These are phyloP conservation scores for Penicillium paxilli DNA, from an alignment of 495 filamentous ascomycete genomes.

Conservation along the genomic window DNA sequence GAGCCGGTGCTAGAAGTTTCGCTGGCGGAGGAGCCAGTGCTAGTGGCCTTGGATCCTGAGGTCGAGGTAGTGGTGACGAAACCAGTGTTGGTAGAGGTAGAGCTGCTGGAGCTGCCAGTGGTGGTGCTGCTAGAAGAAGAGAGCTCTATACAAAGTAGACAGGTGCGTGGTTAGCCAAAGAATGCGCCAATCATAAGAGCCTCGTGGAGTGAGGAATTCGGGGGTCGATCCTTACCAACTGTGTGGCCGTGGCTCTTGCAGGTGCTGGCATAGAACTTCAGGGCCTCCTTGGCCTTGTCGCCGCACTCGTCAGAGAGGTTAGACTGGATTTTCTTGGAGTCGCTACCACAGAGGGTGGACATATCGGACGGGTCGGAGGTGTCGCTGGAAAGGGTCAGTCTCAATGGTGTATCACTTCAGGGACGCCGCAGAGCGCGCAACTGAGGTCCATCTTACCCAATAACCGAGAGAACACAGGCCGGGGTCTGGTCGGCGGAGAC, in stretches of 20 bases:
- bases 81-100: slow-evolving; percentile 15
- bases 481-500: slow-evolving; percentile 28
- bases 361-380: slow-evolving; percentile 31
- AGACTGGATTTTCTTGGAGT: slow-evolving; percentile 30
- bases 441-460: slow-evolving; percentile 45
- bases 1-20: slow-evolving; percentile 9
- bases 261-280: slow-evolving; percentile 34
- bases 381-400: slow-evolving; percentile 21
- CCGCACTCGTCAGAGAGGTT: slow-evolving; percentile 29
- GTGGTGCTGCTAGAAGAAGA: slow-evolving; percentile 5
- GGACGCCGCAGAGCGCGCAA: background rate
- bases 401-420: background rate
- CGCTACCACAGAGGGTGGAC: slow-evolving; percentile 29
- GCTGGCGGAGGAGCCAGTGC: slow-evolving; percentile 10
- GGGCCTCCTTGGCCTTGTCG: slow-evolving; percentile 24
- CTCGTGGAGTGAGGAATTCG: background rate
- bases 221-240: slow-evolving; percentile 32
- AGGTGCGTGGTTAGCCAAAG: background rate
- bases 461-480: slow-evolving; percentile 37
- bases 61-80: slow-evolving; percentile 20
- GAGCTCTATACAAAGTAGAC: background rate
- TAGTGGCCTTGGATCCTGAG: slow-evolving; percentile 7
- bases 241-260: slow-evolving; percentile 33
- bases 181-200: background rate
- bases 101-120: slow-evolving; percentile 13